These are phyloP conservation scores for Endoconidiophora laricicola DNA, from an alignment of 2,329 filamentous ascomycete genomes.

Conservation along the genomic window DNA sequence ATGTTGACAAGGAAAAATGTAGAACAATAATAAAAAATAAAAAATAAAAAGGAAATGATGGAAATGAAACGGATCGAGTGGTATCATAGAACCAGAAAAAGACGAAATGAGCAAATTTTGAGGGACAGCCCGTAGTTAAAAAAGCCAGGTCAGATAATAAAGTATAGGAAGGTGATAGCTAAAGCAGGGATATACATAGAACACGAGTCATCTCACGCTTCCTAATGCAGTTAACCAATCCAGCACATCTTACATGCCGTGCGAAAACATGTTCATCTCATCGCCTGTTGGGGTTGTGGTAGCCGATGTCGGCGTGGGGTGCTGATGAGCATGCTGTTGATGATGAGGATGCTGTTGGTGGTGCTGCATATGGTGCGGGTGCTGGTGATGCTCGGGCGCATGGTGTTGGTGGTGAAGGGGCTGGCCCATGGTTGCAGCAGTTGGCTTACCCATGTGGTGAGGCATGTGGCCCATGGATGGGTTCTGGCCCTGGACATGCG, in stretches of 20 bases:
- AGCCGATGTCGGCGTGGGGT: constrained; percentile 6
- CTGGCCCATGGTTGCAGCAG: constrained; percentile 48
- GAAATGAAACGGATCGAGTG: constrained; percentile 10
- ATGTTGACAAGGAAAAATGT: constrained; percentile 11
- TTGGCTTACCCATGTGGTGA: constrained; percentile 48
- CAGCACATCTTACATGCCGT: constrained; percentile 59
- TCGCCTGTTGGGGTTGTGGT: constrained; percentile 31
- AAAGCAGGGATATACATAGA: background rate
- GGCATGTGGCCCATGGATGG: constrained; percentile 27
- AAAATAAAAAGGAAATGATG: constrained; percentile 1
- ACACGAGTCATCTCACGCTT: background rate
- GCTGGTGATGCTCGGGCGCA: constrained; percentile 47
- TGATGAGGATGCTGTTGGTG: constrained; percentile 11
- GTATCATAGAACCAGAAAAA: constrained; percentile 15
- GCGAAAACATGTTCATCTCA: constrained; percentile 89
- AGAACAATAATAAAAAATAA: constrained; percentile 2
- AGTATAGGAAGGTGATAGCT: too few relatives aligned
- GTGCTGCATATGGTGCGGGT: constrained; percentile 10
- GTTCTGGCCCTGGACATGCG: constrained; percentile 28
- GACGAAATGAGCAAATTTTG: constrained; percentile 14
- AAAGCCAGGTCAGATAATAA: too few relatives aligned
- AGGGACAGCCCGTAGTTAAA: background rate
- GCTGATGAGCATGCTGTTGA: constrained; percentile 9
- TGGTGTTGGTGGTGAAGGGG: constrained; percentile 50
- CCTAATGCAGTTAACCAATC: background rate